Conservation (phyloP, 2,329 filamentous ascomycete genomes). For the Fusarium camptoceras region DNA sequence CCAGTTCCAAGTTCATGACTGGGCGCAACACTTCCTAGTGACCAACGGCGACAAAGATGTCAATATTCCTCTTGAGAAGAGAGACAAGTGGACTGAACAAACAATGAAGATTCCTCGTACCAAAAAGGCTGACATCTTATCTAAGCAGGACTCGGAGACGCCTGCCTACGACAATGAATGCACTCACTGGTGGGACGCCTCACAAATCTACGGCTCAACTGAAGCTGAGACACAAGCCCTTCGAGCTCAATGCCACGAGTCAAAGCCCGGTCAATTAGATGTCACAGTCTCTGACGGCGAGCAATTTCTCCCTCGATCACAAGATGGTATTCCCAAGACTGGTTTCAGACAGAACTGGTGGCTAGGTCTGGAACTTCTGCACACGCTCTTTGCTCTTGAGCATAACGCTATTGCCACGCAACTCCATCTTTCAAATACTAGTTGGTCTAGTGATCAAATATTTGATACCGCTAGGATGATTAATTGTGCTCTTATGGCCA, state of each 20-base stretch:
- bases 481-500: conserved; percentile 28
- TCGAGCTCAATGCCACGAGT: background rate
- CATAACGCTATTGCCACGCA: conserved; percentile 27
- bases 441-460: conserved; percentile 19
- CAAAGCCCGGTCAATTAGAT: conserved; percentile 7
- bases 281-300: background rate
- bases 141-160: conserved; percentile 4
- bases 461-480: conserved; percentile 17
- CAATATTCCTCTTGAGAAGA: conserved; percentile 3
- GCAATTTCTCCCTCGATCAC: conserved; percentile 14
- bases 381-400: conserved; percentile 24
- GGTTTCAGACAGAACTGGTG: conserved; percentile 32
- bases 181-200: conserved; percentile 31
- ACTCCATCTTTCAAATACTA: conserved; percentile 22
- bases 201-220: conserved; percentile 30
- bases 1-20: conserved; percentile 30
- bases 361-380: conserved; percentile 26
- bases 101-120: conserved; percentile 18
- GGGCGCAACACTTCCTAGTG: conserved; percentile 12
- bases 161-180: conserved; percentile 27
- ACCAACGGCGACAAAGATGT: conserved; percentile 4
- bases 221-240: conserved; percentile 15
- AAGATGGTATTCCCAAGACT: conserved; percentile 22
- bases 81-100: conserved; percentile 10
- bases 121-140: background rate